Base-by-base conservation (phyloP, 495 filamentous ascomycete genomes). In the Letharia lupina region DNA sequence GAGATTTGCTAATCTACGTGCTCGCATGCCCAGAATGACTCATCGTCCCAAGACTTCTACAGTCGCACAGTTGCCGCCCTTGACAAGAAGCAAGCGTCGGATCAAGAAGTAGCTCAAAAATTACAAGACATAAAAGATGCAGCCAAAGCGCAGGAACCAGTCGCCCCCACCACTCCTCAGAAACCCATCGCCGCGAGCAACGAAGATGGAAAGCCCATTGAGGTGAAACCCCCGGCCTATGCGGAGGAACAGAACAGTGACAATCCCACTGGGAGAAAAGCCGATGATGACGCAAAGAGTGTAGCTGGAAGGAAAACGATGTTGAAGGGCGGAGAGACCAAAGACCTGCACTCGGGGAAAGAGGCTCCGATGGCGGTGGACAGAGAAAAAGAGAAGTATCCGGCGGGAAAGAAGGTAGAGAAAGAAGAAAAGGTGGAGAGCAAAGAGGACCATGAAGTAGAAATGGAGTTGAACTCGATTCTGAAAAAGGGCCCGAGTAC, bases 401-500 rank as follows among this genome's bases (percentile, higher is more conserved):
- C 50, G n/a, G 50, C 50, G 62, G 63, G 58, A 71, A 70, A 40
- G 71, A 75, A 20, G 76, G 74, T 16, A 18, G 70, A 77, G 44
- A 69, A 75, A 48, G 75, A 81, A 31, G 74, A 76, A 23, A 82
- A 81, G 68, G 71, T 76, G 31, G 80, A 85, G 73, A 80, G 78
- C 20, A 72, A 82, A 60, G 83, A 86, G 69, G 84, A 88, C 41
- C 79, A 79, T 2, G 83, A 88, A 73, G 74, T 70, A 23, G 68
- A 90, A 77, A 73, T 95, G 67, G 68, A 90, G 77, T 74, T 96
- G 69, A 87, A 89, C 72, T 74, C 71, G 20, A 93, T 96, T 57
- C 75, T 96, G 63, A 93, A 93, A 79, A 85, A 85, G 66, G 84
- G 90, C 37, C 91, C 91, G 64, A 86, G 91, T 93, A 84, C 70